phyloP scores from a whole-genome alignment of 179 eudicot genomes.

The Amaranthus tricolor region DNA sequence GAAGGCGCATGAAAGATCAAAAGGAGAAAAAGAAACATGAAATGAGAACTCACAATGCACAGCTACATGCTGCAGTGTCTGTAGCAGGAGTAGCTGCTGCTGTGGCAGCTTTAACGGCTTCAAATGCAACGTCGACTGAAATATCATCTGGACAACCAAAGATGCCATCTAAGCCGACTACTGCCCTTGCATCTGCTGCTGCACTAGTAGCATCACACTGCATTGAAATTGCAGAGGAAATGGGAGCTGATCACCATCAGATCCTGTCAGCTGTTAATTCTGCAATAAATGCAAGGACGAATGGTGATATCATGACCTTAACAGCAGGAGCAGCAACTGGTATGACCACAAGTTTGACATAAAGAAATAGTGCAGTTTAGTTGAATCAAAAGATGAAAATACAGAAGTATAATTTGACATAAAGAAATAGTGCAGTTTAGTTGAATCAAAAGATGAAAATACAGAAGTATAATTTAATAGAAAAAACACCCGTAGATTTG shows the following conservation, averaged over 20 bases:
- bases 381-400: too few relatives aligned
- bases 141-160: conserved; percentile 29
- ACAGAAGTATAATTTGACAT: neutral
- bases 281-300: conserved; percentile 69
- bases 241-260: conserved; percentile 77
- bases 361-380: neutral
- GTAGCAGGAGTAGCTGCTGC: conserved; percentile 97
- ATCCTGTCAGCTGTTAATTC: conserved; percentile 65
- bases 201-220: conserved; percentile 95
- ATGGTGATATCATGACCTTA: conserved; percentile 87
- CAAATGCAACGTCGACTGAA: conserved; percentile 41
- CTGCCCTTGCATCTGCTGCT: conserved; percentile 86
- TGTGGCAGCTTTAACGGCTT: conserved; percentile 74
- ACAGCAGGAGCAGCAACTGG: conserved; percentile 99
- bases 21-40: conserved; percentile 81
- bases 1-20: conserved; percentile 80
- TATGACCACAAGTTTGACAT: conserved; percentile 16
- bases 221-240: conserved; percentile 75
- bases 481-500: neutral
- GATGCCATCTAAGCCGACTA: conserved; percentile 40
- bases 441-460: neutral
- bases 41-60: conserved; percentile 84
- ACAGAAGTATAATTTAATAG: neutral
- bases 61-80: conserved; percentile 81
- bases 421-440: neutral